A percentile compares a stretch with the other conserved stretches of the same genome.
phyloP scores from a whole-genome alignment of 495 filamentous ascomycete genomes.

The Chlorociboria aeruginascens region DNA sequence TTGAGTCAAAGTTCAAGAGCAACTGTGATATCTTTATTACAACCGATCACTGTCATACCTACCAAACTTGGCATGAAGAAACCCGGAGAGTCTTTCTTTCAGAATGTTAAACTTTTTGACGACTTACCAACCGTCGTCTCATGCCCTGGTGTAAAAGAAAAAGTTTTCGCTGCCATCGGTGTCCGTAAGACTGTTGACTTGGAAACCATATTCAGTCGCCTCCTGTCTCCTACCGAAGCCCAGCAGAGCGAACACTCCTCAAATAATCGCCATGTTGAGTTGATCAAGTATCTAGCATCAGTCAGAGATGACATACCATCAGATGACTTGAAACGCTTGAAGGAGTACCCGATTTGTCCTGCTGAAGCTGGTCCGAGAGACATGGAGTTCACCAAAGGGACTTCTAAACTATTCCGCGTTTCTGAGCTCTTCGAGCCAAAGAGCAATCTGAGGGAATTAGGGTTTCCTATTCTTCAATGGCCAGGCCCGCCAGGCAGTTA shows the following conservation, averaged over 20 bases:
- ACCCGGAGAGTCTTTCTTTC: slow-evolving; percentile 82
- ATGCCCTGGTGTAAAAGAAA: slow-evolving; percentile 76
- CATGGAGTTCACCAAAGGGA: slow-evolving; percentile 26
- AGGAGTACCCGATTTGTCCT: slow-evolving; percentile 64
- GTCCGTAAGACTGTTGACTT: slow-evolving; percentile 85
- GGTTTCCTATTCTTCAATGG: slow-evolving; percentile 78
- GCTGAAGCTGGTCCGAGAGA: slow-evolving; percentile 50
- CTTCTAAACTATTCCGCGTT: slow-evolving; percentile 51
- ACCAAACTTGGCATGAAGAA: slow-evolving; percentile 84
- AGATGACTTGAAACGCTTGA: slow-evolving; percentile 71
- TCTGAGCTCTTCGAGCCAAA: slow-evolving; percentile 81
- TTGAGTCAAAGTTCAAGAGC: slow-evolving; percentile 53
- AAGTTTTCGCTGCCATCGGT: slow-evolving; percentile 68
- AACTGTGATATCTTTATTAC: slow-evolving; percentile 48
- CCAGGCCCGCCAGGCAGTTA: slow-evolving; percentile 49
- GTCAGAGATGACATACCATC: slow-evolving; percentile 81
- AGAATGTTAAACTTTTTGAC: slow-evolving; percentile 84
- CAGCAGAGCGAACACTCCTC: slow-evolving; percentile 51
- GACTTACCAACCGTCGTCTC: slow-evolving; percentile 72
- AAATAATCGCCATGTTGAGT: slow-evolving; percentile 54
- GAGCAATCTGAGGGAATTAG: slow-evolving; percentile 51
- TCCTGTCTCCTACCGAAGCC: slow-evolving; percentile 42
- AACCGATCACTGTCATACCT: slow-evolving; percentile 65
- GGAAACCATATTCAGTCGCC: slow-evolving; percentile 79
- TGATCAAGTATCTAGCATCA: slow-evolving; percentile 86